These are phyloP conservation scores for Neurospora hispaniola DNA, from an alignment of 495 filamentous ascomycete species.

Conservation along the genomic window DNA sequence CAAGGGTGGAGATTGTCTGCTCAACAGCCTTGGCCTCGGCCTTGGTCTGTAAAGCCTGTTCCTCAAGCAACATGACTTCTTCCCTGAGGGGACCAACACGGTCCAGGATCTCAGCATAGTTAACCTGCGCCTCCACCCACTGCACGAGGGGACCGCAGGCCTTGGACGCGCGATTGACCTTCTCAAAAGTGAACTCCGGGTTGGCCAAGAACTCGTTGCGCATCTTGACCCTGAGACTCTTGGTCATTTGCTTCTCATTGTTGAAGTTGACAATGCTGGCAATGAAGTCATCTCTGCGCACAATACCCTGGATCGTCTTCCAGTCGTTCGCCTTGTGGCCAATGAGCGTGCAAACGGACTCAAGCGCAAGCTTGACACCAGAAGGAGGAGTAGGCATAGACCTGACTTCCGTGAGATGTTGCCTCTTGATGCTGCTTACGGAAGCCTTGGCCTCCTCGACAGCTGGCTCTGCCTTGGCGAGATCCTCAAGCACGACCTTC, in stretches of 20 bases:
- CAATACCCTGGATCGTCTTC: constrained; percentile 79
- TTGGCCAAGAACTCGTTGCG: constrained; percentile 82
- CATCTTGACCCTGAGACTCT: constrained; percentile 72
- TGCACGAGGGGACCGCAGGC: constrained; percentile 94
- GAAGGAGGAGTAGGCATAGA: constrained; percentile 88
- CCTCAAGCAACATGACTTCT: constrained; percentile 79
- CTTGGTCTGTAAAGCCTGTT: constrained; percentile 83
- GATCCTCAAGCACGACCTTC: constrained; percentile 76
- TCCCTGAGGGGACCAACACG: constrained; percentile 87
- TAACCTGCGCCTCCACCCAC: constrained; percentile 96
- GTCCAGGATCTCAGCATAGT: constrained; percentile 93
- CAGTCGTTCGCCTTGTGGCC: constrained; percentile 84
- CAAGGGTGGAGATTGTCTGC: constrained; percentile 70
- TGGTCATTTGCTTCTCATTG: constrained; percentile 93
- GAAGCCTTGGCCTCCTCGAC: constrained; percentile 87
- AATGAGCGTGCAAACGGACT: constrained; percentile 87
- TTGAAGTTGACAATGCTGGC: constrained; percentile 95
- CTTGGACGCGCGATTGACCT: constrained; percentile 89
- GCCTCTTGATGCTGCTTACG: constrained; percentile 94
- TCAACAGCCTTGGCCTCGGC: constrained; percentile 88
- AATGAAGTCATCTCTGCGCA: constrained; percentile 92
- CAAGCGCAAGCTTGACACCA: constrained; percentile 83
- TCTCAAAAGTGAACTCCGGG: constrained; percentile 90
- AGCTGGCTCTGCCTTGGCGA: constrained; percentile 86
- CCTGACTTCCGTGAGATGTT: constrained; percentile 93